A percentile compares a stretch with the other conserved stretches of the same genome.
Evolutionary conservation across 2,329 filamentous ascomycete species (phyloP).

Genomic region (Exophiala aquamarina): DNA sequence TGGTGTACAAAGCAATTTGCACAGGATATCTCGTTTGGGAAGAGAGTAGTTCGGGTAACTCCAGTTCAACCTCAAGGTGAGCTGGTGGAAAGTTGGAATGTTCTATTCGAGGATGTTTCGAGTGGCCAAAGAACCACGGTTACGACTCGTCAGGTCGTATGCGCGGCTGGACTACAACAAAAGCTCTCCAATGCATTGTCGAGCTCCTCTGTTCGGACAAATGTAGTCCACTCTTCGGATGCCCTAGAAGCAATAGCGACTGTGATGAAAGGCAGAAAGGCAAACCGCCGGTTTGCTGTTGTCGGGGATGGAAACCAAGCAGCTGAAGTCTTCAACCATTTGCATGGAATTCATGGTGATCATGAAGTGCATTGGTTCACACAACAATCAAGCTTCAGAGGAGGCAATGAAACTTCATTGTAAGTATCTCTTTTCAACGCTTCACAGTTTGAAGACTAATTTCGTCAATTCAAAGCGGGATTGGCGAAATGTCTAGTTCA

Average conservation of each 20-base stretch:
- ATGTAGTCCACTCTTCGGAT: conserved; percentile 20
- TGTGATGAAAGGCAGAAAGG: conserved; percentile 1
- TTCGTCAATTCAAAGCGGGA: too few relatives aligned
- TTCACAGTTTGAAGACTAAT: too few relatives aligned
- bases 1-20: conserved; percentile 22
- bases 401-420: conserved; percentile 16
- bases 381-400: conserved; percentile 8
- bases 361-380: conserved; percentile 22
- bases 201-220: neutral
- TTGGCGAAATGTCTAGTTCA: too few relatives aligned
- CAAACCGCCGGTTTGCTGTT: conserved; percentile 15
- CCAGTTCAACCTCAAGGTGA: conserved; percentile 10
- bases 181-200: conserved; percentile 13
- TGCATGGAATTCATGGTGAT: conserved; percentile 17
- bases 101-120: conserved; percentile 10
- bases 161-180: conserved; percentile 13
- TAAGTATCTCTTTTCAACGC: too few relatives aligned
- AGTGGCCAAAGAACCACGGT: conserved; percentile 12
- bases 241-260: conserved; percentile 8
- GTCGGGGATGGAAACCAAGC: conserved; percentile 23
- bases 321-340: conserved; percentile 19
- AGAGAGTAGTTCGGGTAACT: conserved; percentile 9
- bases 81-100: conserved; percentile 15
- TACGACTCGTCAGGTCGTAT: conserved; percentile 20
- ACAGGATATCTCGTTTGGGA: conserved; percentile 10